Evolutionary conservation across 139 green algal genomes (phyloP), one percentile per base, ranked within the genome.

Genomic region (Nannochloris sp.): DNA sequence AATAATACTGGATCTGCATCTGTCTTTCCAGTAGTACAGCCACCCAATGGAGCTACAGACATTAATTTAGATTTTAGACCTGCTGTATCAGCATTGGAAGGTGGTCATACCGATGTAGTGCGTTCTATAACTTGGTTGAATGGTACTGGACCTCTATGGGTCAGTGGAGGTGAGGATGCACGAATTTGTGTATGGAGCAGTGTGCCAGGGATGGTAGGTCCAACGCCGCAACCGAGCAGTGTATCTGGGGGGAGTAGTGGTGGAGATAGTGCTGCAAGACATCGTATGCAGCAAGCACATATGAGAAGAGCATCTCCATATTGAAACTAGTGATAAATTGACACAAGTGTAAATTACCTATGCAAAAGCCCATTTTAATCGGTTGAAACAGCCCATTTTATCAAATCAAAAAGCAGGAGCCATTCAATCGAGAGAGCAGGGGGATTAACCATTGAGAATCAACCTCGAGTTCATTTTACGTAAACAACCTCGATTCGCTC

Each of bases 121-220:
- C 72, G 86, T 0, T 82, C 78, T 0, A 37, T 89, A 47, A 70
- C 82, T 13, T 87, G 82, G 60, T 64, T 78, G 25, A 61, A 44
- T 8, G 74, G 37, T 29, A 48, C 33, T 2, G 25, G 30, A 37
- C 25, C 10, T 3, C 44, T 80, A 31, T 84, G 72, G 30, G 36
- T 87, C 24, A 75, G 69, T 1, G 84, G 77, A 0, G 84, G 83
- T 0, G 84, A 91, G 71, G 84, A 91, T 70, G 70, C 71, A 1
- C 67, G 73, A 13, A 35, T 91, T 4, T 83, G 70, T 23, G 31
- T 45, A 0, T 76, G 69, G 69, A 36, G 35, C 6, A 27, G 9
- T 36, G 29, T 9, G 10, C 48, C 48, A 29, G 27, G 38, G 7
- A 35, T 35, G 5, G 9, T 35, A 46, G 54, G 34, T 13, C 34